Evolutionary conservation across 305 asterid genomes (phyloP).

Genomic region (Solanum aculeatissimum): DNA sequence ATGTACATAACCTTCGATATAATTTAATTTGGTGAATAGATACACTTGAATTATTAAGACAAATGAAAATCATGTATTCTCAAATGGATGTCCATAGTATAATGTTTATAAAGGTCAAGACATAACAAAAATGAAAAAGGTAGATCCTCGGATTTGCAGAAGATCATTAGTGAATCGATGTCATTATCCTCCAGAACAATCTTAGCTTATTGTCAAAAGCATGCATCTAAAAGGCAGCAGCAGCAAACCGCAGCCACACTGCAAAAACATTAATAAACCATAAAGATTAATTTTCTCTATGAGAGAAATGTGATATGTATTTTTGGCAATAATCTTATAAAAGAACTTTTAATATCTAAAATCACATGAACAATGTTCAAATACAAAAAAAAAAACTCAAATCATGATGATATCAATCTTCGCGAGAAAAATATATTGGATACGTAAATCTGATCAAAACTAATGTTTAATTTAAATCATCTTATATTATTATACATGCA

Average conservation of each 20-base stretch:
- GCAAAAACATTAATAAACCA: conserved; percentile 7
- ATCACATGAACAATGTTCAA: neutral
- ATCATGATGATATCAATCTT: neutral
- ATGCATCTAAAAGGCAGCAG: conserved; percentile 75
- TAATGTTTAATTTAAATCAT: no score
- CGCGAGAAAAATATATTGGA: neutral
- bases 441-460: no score
- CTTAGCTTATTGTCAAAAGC: conserved; percentile 37
- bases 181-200: neutral
- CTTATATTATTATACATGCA: neutral
- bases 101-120: neutral
- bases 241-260: conserved; percentile 94
- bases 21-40: neutral
- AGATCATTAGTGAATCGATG: neutral
- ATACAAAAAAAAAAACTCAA: neutral
- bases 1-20: neutral
- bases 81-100: neutral
- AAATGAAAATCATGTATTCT: neutral
- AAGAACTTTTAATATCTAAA: no score
- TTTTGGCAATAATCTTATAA: no score
- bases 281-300: neutral
- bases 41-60: neutral
- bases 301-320: neutral
- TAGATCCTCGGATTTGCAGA: neutral
- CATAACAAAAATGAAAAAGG: neutral